A percentile compares a stretch with the other conserved stretches of the same genome.
phyloP scores from a whole-genome alignment of 805 yeast genomes.

The Nakazawaea sp. region DNA sequence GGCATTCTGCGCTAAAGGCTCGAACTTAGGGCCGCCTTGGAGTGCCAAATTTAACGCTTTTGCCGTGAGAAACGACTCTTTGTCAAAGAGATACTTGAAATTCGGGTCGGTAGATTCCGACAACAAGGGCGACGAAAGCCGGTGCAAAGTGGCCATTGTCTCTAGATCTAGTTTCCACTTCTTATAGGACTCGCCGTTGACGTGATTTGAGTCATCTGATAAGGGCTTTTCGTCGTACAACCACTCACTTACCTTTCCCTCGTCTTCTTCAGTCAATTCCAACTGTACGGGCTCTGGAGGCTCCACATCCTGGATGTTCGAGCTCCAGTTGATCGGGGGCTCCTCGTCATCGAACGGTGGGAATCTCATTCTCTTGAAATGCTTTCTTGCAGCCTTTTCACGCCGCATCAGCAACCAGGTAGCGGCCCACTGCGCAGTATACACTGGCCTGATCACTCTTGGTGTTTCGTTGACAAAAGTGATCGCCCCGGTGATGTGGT shows the following conservation, averaged over 20 bases:
- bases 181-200: constrained; percentile 74
- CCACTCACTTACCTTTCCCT: constrained; percentile 63
- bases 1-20: constrained; percentile 66
- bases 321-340: constrained; percentile 82
- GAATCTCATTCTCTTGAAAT: constrained; percentile 85
- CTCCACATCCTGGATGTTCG: constrained; percentile 66
- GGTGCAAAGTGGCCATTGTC: constrained; percentile 58
- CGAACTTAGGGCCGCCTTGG: constrained; percentile 96
- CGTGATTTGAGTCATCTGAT: constrained; percentile 42
- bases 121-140: constrained; percentile 65
- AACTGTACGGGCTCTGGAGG: constrained; percentile 65
- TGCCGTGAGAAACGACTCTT: constrained; percentile 78
- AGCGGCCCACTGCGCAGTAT: constrained; percentile 92
- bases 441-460: constrained; percentile 86
- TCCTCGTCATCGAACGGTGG: constrained; percentile 99
- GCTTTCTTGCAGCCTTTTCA: constrained; percentile 85
- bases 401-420: constrained; percentile 90
- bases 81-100: constrained; percentile 66
- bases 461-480: constrained; percentile 93
- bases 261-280: constrained; percentile 60
- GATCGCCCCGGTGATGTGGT: constrained; percentile 89
- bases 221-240: constrained; percentile 74
- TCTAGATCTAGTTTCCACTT: constrained; percentile 60
- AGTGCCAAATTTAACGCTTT: constrained; percentile 81
- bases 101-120: constrained; percentile 54